These are phyloP conservation scores for Picea sitchensis DNA, from an alignment of 75 land plant species.

Conservation along the genomic window DNA sequence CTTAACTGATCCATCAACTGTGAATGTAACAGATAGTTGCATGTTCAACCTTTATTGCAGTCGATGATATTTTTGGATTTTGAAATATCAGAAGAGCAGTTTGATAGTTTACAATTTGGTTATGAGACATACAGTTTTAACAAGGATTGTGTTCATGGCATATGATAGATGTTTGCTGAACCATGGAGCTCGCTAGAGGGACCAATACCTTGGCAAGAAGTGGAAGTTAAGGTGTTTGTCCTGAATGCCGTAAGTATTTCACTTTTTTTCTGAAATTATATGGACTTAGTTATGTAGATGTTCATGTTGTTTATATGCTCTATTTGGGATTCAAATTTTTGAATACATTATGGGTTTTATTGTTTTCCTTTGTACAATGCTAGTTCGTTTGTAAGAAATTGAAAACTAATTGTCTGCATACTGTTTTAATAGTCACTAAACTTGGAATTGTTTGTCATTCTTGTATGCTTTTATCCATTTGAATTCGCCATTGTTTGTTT, in stretches of 20 bases:
- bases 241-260: conserved; percentile 63
- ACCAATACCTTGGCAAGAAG: conserved; percentile 65
- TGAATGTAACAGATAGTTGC: too few species aligned
- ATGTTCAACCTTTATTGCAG: too few species aligned
- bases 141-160: too few species aligned
- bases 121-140: too few species aligned
- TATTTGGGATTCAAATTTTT: not conserved
- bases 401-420: not conserved
- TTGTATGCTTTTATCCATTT: not conserved
- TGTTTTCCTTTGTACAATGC: not conserved
- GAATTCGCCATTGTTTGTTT: too few species aligned
- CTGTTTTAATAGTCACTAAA: not conserved
- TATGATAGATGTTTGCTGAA: conserved; percentile 33
- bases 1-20: too few species aligned
- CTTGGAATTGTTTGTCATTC: not conserved
- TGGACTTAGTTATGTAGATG: not conserved
- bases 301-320: not conserved
- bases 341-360: not conserved
- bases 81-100: too few species aligned
- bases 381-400: not conserved
- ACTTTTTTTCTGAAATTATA: not conserved
- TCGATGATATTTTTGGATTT: too few species aligned
- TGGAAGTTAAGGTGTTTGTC: conserved; percentile 82
- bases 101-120: too few species aligned
- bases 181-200: conserved; percentile 48